These are phyloP conservation scores for Pseudogymnoascus sp. DNA, from an alignment of 2,329 filamentous ascomycete genomes.

Conservation along the genomic window DNA sequence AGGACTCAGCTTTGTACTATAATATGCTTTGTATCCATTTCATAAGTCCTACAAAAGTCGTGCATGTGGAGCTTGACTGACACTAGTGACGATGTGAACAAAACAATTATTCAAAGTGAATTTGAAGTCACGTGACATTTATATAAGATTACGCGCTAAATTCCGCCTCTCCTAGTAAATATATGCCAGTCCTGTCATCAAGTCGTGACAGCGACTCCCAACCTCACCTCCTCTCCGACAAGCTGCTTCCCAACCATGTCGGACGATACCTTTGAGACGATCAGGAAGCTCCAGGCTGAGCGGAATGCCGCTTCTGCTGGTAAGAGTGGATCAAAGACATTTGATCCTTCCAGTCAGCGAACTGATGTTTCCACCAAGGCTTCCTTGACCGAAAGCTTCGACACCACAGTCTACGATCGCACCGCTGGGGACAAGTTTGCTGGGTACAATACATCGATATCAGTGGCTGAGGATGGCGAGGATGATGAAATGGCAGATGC, in stretches of 20 bases:
- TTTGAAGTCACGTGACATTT: background rate
- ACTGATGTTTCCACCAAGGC: slow-evolving; percentile 80
- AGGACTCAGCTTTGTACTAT: slow-evolving; percentile 6
- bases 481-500: slow-evolving; percentile 70
- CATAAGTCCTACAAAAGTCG: background rate
- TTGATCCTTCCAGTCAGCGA: slow-evolving; percentile 72
- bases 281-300: slow-evolving; percentile 85
- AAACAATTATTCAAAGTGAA: background rate
- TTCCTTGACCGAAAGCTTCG: slow-evolving; percentile 82
- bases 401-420: slow-evolving; percentile 78
- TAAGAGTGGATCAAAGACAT: slow-evolving; percentile 75
- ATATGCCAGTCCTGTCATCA: background rate
- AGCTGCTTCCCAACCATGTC: slow-evolving; percentile 40
- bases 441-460: slow-evolving; percentile 86
- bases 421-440: slow-evolving; percentile 72
- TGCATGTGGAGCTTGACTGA: background rate
- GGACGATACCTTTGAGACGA: slow-evolving; percentile 78
- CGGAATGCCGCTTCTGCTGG: slow-evolving; percentile 71
- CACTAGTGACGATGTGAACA: background rate
- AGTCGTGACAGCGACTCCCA: slow-evolving; percentile 6
- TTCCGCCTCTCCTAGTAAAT: slow-evolving; percentile 2
- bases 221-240: slow-evolving; percentile 9
- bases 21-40: slow-evolving; percentile 1
- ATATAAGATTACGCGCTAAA: slow-evolving; percentile 2
- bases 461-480: slow-evolving; percentile 68